Evolutionary conservation across 257 asterid species (phyloP).

Genomic region (Solanum pennellii): DNA sequence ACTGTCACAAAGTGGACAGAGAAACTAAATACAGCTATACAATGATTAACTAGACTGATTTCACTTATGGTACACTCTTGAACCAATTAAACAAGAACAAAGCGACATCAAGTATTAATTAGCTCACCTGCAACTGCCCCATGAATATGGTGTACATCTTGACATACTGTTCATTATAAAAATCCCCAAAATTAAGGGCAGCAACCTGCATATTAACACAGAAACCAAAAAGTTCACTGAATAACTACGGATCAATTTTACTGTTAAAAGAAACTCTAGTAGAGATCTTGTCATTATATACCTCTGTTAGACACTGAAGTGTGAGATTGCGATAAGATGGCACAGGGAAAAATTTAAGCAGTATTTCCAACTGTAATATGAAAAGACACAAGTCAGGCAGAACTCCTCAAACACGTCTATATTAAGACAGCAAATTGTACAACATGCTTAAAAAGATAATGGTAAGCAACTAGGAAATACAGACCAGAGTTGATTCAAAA

Average conservation of each 20-base stretch:
- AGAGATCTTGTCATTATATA: slow-evolving; percentile 6
- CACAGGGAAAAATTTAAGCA: slow-evolving; percentile 60
- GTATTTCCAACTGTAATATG: slow-evolving; percentile 67
- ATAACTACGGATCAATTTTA: not conserved
- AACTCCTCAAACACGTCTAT: not conserved
- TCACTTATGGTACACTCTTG: not conserved
- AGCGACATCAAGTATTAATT: not conserved
- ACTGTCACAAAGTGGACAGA: not conserved
- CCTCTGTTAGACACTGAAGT: slow-evolving; percentile 95
- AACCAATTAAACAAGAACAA: not conserved
- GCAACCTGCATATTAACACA: slow-evolving; percentile 56
- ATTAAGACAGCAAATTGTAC: not conserved
- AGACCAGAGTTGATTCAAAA: slow-evolving; percentile 93
- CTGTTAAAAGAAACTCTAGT: not conserved
- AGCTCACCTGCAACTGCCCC: slow-evolving; percentile 80
- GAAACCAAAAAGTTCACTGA: not conserved
- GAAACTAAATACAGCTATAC: not conserved
- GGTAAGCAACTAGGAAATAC: slow-evolving; percentile 17
- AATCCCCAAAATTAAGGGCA: slow-evolving; percentile 83
- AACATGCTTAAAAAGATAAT: not conserved
- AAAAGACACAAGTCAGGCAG: not conserved
- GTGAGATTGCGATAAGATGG: slow-evolving; percentile 90
- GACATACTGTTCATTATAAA: slow-evolving; percentile 65
- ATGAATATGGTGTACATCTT: slow-evolving; percentile 69
- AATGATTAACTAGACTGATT: not conserved